Evolutionary conservation across 371 early-diverging fungal genomes (phyloP), one percentile per base, ranked within the genome.

Genomic region (Apophysomyces elegans): DNA sequence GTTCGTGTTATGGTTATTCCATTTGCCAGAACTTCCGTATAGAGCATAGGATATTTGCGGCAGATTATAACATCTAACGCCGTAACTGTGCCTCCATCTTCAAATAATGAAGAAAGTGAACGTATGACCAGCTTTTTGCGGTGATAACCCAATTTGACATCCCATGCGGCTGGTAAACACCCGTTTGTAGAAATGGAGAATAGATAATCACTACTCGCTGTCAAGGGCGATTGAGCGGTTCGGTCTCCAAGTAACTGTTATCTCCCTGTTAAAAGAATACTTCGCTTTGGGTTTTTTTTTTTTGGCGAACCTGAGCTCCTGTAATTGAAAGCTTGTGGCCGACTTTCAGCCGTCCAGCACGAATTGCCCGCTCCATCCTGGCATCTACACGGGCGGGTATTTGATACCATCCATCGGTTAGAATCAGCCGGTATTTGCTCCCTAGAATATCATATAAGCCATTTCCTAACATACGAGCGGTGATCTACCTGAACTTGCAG

Each of bases 341-440:
- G 13, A 91, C 75, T 11, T 58, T 61, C 5, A 94, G 64, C 58
- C 68, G 78, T 5, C 81, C 75, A 8, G 63, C 62, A 11, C 58
- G 60, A 1, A 91, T 73, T 0, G 84, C 84, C n/a, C 67, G 61
- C 39, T 72, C 71, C 70, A 94, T 71, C 35, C 79, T 69, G 2
- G 47, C 41, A 64, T 94, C 95, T 14, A 90, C 58, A 6, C 62
- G 45, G 2, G 91, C 89, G 1, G 73, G 70, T 7, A 93, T 79
- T 36, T 73, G 59, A 64, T 94, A 93, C 95, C 95, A 94, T 1
- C 93, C 92, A 76, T 94, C 95, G 2, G 93, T 89, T 62, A 94
- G 67, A 36, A 84, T 72, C 6, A 89, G 61, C 11, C 56, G 63
- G 62, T 63, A 74, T 21, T 63, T 69, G 5, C 58, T 66, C 37